phyloP scores from a whole-genome alignment of 208 protist species.

The Crithidia thermophila region DNA sequence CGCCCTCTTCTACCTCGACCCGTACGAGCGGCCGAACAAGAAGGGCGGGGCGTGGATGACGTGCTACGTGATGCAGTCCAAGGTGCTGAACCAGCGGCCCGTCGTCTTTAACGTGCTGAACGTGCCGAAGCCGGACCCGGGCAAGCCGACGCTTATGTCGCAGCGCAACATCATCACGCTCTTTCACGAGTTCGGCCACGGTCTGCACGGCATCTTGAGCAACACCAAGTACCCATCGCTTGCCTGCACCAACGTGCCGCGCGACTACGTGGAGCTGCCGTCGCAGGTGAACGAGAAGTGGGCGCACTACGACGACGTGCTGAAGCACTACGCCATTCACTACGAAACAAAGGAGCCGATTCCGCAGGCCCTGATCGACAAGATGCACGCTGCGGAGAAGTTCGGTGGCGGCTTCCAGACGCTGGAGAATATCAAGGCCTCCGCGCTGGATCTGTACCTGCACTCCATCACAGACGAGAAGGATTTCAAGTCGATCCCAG shows the following conservation, averaged over 20 bases:
- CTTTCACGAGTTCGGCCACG: slow-evolving; percentile 73
- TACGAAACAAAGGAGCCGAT: slow-evolving; percentile 63
- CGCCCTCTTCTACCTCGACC: slow-evolving; percentile 56
- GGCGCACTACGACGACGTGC: slow-evolving; percentile 52
- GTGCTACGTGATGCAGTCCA: slow-evolving; percentile 45
- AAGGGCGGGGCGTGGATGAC: slow-evolving; percentile 63
- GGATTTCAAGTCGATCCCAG: slow-evolving; percentile 27
- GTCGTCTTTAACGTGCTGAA: slow-evolving; percentile 67
- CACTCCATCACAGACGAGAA: slow-evolving; percentile 47
- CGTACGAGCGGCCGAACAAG: slow-evolving; percentile 57
- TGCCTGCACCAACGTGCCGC: slow-evolving; percentile 63
- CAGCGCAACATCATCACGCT: slow-evolving; percentile 61
- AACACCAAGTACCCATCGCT: slow-evolving; percentile 38
- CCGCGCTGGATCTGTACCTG: slow-evolving; percentile 60
- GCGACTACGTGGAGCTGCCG: slow-evolving; percentile 83
- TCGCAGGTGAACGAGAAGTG: slow-evolving; percentile 89
- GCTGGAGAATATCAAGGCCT: slow-evolving; percentile 61
- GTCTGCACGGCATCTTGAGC: slow-evolving; percentile 80
- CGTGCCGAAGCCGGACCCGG: slow-evolving; percentile 49
- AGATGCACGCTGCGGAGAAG: slow-evolving; percentile 42
- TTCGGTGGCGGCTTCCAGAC: slow-evolving; percentile 49
- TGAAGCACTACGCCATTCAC: slow-evolving; percentile 63
- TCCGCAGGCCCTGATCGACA: slow-evolving; percentile 46
- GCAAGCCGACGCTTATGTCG: slow-evolving; percentile 63
- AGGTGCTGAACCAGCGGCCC: slow-evolving; percentile 36